Base-by-base conservation (phyloP, 192 early-diverging fungal species). In the Rhizophagus sp. region DNA sequence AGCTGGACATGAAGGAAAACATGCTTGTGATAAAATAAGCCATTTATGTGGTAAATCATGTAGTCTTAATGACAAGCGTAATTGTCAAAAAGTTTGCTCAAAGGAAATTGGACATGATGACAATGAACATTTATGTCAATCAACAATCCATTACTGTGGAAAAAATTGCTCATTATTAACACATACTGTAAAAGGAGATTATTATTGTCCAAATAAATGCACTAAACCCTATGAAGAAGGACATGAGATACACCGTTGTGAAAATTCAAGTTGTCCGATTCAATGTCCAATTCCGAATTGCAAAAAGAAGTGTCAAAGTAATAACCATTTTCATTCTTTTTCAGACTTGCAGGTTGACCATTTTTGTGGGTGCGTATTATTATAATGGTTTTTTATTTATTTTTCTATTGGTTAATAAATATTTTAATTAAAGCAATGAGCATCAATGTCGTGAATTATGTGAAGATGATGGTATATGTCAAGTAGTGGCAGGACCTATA, bases 101-200 rank as follows among this genome's bases (percentile, higher is more conserved):
- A 30, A 30, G 30, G 30, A 1, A 30, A 30, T 30, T 30, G 30
- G 30, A 30, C 30, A 30, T 30, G 0, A 30, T 30, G 30, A 30
- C 30, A 1, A 1, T 1, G 30, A 30, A n/a, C 80, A 81, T 52
- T 25, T 76, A 62, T 81, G 80, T 57, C 44, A 57, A 52, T 39
- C 80, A 39, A 75, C n/a, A 7, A 34, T 33, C n/a, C 80, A 81
- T 76, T 77, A 81, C 49, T 81, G 80, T 33, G 80, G 80, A 34
- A 41, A 39, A 36, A 44, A 64, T 25, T 81, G 80, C 64, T 81
- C 80, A 24, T 33, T 81, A 25, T 30, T 3, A 33, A 25, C 73
- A 2, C 34, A 62, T 15, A 75, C 73, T 1, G 27, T 25, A 24
- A 75, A 73, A 25, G 75, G 63, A 7, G 36, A 24, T 47, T 77